Evolutionary conservation across 2,329 filamentous ascomycete genomes (phyloP).

Genomic region (Periconia digitata): DNA sequence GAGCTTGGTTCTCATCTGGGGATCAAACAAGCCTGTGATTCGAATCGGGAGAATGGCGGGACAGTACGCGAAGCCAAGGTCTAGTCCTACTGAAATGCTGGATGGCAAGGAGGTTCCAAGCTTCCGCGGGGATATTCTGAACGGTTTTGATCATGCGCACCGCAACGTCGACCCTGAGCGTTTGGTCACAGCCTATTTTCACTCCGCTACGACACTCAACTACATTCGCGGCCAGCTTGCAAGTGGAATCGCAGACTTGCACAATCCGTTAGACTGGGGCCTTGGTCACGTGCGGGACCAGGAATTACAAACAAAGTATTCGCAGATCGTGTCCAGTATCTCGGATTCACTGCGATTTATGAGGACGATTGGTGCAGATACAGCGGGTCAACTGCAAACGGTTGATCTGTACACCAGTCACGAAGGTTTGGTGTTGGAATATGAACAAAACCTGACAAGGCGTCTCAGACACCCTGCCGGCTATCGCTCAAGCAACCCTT

Average conservation of each 20-base stretch:
- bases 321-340: conserved; percentile 79
- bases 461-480: conserved; percentile 66
- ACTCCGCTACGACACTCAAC: conserved; percentile 92
- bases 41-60: conserved; percentile 95
- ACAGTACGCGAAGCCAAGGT: conserved; percentile 95
- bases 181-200: conserved; percentile 89
- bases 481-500: conserved; percentile 31
- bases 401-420: conserved; percentile 96
- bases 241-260: conserved; percentile 89
- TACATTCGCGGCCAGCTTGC: conserved; percentile 82
- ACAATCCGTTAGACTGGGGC: conserved; percentile 92
- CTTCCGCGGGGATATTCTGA: conserved; percentile 94
- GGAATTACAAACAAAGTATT: conserved; percentile 81
- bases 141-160: conserved; percentile 78
- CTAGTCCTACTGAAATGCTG: conserved; percentile 80
- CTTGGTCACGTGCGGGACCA: conserved; percentile 88
- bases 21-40: conserved; percentile 77
- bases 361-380: conserved; percentile 87
- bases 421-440: conserved; percentile 90
- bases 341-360: conserved; percentile 93
- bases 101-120: conserved; percentile 81
- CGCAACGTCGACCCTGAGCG: conserved; percentile 79
- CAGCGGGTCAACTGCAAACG: conserved; percentile 79
- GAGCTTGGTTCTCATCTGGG: conserved; percentile 94
- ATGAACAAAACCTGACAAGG: conserved; percentile 85